phyloP scores from a whole-genome alignment of 306 rosid species.

The Luffa acutangula region DNA sequence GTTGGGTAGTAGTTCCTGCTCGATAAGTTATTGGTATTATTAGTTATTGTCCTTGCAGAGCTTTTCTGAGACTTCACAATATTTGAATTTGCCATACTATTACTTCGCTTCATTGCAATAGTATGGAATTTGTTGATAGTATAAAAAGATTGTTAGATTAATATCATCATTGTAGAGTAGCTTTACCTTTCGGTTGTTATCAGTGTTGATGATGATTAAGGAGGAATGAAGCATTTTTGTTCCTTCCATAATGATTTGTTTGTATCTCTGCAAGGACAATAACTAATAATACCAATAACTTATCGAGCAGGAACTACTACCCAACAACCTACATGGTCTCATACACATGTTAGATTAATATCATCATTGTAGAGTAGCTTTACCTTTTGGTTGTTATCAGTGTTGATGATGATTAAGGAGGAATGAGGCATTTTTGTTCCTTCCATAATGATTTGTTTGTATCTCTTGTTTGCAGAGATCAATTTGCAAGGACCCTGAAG shows the following conservation, averaged over 20 bases:
- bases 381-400: neutral
- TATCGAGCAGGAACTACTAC: neutral
- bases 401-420: neutral
- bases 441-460: neutral
- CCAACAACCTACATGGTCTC: neutral
- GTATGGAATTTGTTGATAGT: neutral
- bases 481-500: slow-evolving; percentile 58
- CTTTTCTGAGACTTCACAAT: neutral
- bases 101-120: neutral
- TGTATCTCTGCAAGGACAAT: slow-evolving; percentile 28
- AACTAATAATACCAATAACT: neutral
- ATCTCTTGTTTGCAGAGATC: slow-evolving; percentile 52
- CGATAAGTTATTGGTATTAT: neutral
- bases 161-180: neutral
- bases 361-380: neutral
- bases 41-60: neutral
- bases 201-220: neutral
- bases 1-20: neutral
- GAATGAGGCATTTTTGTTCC: neutral
- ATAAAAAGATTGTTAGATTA: neutral
- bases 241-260: neutral
- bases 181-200: neutral
- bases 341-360: neutral
- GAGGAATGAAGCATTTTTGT: neutral
- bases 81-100: neutral